Conservation (phyloP, 495 filamentous ascomycete species). For the Aspergillus diversus region DNA sequence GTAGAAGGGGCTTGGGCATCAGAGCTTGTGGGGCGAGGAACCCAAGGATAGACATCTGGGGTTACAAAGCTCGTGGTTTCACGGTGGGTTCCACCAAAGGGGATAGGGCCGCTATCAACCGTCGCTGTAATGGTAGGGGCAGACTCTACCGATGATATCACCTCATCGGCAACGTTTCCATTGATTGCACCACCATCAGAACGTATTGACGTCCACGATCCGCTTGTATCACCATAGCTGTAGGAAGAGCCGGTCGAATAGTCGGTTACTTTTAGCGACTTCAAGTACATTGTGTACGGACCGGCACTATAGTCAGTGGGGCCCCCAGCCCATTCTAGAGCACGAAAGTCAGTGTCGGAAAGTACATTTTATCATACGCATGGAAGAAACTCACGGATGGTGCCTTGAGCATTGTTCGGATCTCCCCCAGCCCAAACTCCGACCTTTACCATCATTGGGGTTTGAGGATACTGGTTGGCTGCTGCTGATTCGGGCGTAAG, state of each 20-base stretch:
- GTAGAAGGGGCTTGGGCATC: conserved; percentile 40
- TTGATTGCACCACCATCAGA: conserved; percentile 73
- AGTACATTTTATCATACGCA: background rate
- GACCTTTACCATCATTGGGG: conserved; percentile 81
- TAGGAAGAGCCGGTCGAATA: conserved; percentile 90
- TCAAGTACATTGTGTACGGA: conserved; percentile 84
- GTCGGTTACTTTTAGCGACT: conserved; percentile 76
- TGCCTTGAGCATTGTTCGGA: conserved; percentile 60
- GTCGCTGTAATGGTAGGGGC: conserved; percentile 60
- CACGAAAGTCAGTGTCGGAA: conserved; percentile 26
- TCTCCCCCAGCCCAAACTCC: conserved; percentile 91
- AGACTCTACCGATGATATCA: conserved; percentile 39
- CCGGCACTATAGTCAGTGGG: conserved; percentile 76
- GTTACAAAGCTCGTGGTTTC: conserved; percentile 52
- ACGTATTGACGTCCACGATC: conserved; percentile 78
- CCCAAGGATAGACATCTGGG: conserved; percentile 66
- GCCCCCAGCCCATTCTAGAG: conserved; percentile 79
- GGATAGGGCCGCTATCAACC: conserved; percentile 57
- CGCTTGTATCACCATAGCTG: conserved; percentile 73
- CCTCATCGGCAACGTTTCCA: conserved; percentile 45
- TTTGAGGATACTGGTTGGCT: conserved; percentile 75
- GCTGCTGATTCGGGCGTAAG: conserved; percentile 67
- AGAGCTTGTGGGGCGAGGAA: conserved; percentile 43
- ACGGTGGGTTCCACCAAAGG: conserved; percentile 67
- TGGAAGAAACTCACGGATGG: conserved; percentile 59